Conservation (phyloP, 805 yeast species). For the Ogataea nitratoaversa region DNA sequence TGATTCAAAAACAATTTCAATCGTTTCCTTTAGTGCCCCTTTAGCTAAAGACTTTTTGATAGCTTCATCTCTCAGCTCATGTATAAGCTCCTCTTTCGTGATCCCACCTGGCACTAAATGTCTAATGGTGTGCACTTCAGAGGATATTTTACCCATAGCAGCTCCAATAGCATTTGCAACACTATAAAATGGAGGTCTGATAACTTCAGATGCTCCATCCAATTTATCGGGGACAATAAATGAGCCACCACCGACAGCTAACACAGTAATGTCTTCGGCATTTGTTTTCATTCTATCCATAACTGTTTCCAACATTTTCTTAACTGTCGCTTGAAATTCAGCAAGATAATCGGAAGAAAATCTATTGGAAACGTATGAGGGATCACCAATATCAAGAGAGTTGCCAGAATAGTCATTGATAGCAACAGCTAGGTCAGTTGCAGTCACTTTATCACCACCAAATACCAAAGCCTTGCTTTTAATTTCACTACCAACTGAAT, state of each 20-base stretch:
- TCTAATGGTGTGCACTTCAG: constrained; percentile 20
- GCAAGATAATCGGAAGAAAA: constrained; percentile 4
- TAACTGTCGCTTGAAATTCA: constrained; percentile 9
- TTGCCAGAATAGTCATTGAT: constrained; percentile 27
- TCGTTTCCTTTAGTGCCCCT: constrained; percentile 26
- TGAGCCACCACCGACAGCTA: constrained; percentile 49
- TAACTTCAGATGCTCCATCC: constrained; percentile 39
- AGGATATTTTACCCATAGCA: constrained; percentile 42
- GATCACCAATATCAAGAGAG: constrained; percentile 25
- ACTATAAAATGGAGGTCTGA: constrained; percentile 37
- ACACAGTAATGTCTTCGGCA: constrained; percentile 37
- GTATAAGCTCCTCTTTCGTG: constrained; percentile 14
- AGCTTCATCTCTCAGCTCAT: constrained; percentile 18
- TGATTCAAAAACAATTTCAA: constrained; percentile 23
- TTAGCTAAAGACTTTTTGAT: constrained; percentile 17
- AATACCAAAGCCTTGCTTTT: constrained; percentile 33
- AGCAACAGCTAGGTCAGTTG: constrained; percentile 40
- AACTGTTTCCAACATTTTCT: constrained; percentile 33
- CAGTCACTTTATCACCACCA: constrained; percentile 39
- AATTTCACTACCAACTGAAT: constrained; percentile 42
- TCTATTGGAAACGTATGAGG: constrained; percentile 8
- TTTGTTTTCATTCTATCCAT: constrained; percentile 43
- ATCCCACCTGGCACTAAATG: constrained; percentile 5
- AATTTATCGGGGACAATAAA: constrained; percentile 35
- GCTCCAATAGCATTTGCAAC: constrained; percentile 52